Base-by-base conservation (phyloP, 306 rosid genomes). In the Pyrus communis region DNA sequence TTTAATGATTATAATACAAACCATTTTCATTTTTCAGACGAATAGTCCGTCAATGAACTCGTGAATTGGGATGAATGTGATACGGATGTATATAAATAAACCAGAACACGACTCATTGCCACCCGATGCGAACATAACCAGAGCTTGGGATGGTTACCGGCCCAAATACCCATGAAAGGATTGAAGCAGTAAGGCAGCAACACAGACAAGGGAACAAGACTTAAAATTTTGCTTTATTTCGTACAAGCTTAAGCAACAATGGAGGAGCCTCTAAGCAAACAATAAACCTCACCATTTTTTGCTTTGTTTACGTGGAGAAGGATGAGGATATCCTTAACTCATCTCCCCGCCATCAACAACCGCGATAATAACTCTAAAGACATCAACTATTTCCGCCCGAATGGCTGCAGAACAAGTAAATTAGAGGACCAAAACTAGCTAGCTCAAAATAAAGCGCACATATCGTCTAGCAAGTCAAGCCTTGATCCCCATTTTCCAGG, bases 401-500 rank as follows among this genome's bases (percentile, higher is more conserved):
- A 27, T 25, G 62, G 27, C 69, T 74, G 67, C 69, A 42, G 38
- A 61, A 54, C 28, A 49, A 55, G 40, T 19, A 65, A 79, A 51
- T 43, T 75, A 74, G 67, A 69, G 75, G 54, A 54, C 52, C 79
- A 54, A 76, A 79, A 59, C 61, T 25, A 22, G 19, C 38, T 21
- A 9, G 22, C 35, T 7, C 23, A 33, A 67, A 61, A 71, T 18
- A 23, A 21, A 13, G 13, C 25, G 60, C 55, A 42, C 14, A 3
- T 30, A 23, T 21, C 63, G 49, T 70, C 78, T 31, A 59, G 63
- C 43, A 42, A 12, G 67, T 79, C 35, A 88, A 70, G 59, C 73
- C 63, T 76, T 81, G 77, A 80, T 13, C 79, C 86, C 92, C 97
- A 95, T 89, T 74, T 89, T 92, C 97, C 97, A 95, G n/a, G 86